These are phyloP conservation scores for Sphenostylis stenocarpa DNA, from an alignment of 306 rosid genomes.

Conservation along the genomic window DNA sequence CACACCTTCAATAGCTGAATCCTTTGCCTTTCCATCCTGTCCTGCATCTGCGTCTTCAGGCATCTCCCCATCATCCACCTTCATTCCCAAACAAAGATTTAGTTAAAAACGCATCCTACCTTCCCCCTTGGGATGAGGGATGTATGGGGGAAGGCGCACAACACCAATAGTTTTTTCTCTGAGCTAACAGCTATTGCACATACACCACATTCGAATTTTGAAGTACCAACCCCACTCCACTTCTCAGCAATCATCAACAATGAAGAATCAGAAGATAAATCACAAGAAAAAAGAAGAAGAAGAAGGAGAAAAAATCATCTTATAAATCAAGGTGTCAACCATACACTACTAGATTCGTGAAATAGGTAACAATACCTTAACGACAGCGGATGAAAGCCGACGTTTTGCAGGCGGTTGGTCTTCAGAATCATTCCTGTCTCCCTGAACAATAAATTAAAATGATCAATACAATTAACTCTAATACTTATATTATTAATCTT, in stretches of 20 bases:
- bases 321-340: background rate
- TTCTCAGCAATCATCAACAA: background rate
- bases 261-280: background rate
- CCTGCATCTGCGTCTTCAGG: constrained; percentile 50
- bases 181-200: background rate
- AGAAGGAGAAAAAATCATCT: background rate
- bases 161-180: background rate
- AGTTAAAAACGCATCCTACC: background rate
- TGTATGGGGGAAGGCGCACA: background rate
- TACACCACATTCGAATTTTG: background rate
- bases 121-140: background rate
- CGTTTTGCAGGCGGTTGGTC: constrained; percentile 82
- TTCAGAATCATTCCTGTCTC: constrained; percentile 60
- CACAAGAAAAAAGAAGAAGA: background rate
- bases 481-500: background rate
- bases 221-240: background rate
- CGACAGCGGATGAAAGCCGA: constrained; percentile 86
- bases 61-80: constrained; percentile 87
- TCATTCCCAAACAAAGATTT: constrained; percentile 30
- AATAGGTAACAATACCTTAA: constrained; percentile 51
- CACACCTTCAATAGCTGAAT: constrained; percentile 32
- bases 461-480: background rate
- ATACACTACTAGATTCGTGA: background rate
- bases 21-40: constrained; percentile 45
- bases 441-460: constrained; percentile 39